These are phyloP conservation scores for Candida glucosophila DNA, from an alignment of 1,139 yeast species.

Conservation along the genomic window DNA sequence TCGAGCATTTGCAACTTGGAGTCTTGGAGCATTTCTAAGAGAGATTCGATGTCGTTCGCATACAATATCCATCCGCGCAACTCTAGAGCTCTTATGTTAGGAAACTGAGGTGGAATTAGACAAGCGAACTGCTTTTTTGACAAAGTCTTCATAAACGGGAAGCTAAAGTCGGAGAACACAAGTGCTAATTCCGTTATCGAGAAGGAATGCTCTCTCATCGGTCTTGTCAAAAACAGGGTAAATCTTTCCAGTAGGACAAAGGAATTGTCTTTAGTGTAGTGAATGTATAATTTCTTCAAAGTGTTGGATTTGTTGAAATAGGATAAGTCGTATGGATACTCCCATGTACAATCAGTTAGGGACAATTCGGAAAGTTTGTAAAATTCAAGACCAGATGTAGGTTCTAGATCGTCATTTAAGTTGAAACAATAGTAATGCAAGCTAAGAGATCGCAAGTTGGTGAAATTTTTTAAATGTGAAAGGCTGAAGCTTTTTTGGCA, in stretches of 20 bases:
- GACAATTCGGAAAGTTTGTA: slow-evolving; percentile 7
- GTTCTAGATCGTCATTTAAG: slow-evolving; percentile 24
- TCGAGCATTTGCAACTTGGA: too few relatives aligned
- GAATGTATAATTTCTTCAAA: slow-evolving; percentile 16
- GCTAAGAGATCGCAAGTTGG: slow-evolving; percentile 12
- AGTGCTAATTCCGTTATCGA: slow-evolving; percentile 12
- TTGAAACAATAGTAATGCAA: slow-evolving; percentile 25
- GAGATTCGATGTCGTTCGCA: slow-evolving; percentile 4
- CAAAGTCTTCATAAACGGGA: slow-evolving; percentile 8
- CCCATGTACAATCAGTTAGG: slow-evolving; percentile 35
- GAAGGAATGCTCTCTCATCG: slow-evolving; percentile 1
- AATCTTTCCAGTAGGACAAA: slow-evolving; percentile 33
- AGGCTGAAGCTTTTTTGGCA: slow-evolving; percentile 22
- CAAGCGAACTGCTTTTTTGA: slow-evolving; percentile 9
- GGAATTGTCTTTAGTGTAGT: slow-evolving; percentile 19
- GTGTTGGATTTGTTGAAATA: slow-evolving; percentile 22
- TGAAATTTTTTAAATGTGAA: slow-evolving; percentile 21
- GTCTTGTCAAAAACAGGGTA: slow-evolving; percentile 12
- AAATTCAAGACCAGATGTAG: slow-evolving; percentile 3
- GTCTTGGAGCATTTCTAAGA: too few relatives aligned
- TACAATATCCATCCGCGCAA: slow-evolving; percentile 19
- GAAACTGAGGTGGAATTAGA: slow-evolving; percentile 12
- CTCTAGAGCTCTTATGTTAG: slow-evolving; percentile 11
- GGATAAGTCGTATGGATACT: slow-evolving; percentile 29
- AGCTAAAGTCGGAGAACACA: slow-evolving; percentile 6